A percentile compares a stretch with the other conserved stretches of the same genome.
These are phyloP conservation scores for Benincasa hispida DNA, from an alignment of 306 rosid species.

Conservation along the genomic window DNA sequence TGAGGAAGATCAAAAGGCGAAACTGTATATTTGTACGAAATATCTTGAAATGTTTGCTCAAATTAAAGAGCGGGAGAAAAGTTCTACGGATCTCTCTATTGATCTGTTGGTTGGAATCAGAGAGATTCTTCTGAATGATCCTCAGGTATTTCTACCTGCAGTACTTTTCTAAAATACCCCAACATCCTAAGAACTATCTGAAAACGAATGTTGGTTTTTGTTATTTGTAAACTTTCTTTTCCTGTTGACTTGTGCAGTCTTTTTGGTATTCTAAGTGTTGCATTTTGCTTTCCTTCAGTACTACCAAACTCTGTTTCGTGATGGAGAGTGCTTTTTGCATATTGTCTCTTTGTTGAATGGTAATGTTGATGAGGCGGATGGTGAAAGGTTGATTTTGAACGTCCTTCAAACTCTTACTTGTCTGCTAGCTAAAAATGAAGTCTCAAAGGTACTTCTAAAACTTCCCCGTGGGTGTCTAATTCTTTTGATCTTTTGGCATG, in stretches of 20 bases:
- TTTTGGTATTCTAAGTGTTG: slow-evolving; percentile 18
- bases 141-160: slow-evolving; percentile 35
- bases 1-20: slow-evolving; percentile 70
- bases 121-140: slow-evolving; percentile 54
- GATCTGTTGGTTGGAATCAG: slow-evolving; percentile 77
- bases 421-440: slow-evolving; percentile 74
- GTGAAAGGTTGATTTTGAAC: slow-evolving; percentile 70
- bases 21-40: slow-evolving; percentile 71
- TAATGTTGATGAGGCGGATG: slow-evolving; percentile 43
- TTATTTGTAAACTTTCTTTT: background rate
- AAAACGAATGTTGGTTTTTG: background rate
- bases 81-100: slow-evolving; percentile 58
- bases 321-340: slow-evolving; percentile 96
- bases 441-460: slow-evolving; percentile 57
- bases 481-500: background rate
- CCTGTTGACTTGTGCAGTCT: slow-evolving; percentile 11
- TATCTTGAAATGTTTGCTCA: slow-evolving; percentile 81
- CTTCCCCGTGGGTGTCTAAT: background rate
- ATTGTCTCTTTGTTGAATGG: slow-evolving; percentile 85
- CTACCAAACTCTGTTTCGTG: slow-evolving; percentile 89
- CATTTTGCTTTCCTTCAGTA: slow-evolving; percentile 37
- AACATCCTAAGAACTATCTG: background rate
- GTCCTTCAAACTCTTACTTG: slow-evolving; percentile 84
- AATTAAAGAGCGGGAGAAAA: slow-evolving; percentile 65
- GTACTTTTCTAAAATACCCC: slow-evolving; percentile 1